Base-by-base conservation (phyloP, 176 grass and related monocot species). In the Carex kokanica region DNA sequence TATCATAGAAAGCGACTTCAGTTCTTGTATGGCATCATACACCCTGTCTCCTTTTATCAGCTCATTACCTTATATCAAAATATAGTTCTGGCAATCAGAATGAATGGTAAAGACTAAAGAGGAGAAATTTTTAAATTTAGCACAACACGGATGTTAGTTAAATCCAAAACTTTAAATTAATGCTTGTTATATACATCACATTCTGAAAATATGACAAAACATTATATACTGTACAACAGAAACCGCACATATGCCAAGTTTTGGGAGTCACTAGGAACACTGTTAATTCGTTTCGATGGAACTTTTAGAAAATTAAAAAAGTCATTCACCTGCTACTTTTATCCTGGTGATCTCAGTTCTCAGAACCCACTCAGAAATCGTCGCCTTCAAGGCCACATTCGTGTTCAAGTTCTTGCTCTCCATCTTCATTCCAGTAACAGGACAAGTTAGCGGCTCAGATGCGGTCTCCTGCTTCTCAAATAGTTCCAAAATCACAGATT, bases 11-110 rank as follows among this genome's bases (percentile, higher is more conserved):
- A 99, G 81, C 3, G 73, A 36, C 61, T 92, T 87, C 36, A 99
- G 83, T 60, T 99, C 97, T 45, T 88, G 87, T 80, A 96, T 84
- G 43, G 95, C 92, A 66, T 98, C 88, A 58, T 90, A 85, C 47
- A 95, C 80, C 91, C 93, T 92, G 13, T 88, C 81, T 15, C 94
- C 89, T 0, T 91, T 92, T 8, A 81, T 78, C 24, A 90, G 84
- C 79, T 66, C 80, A 36, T 67, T 81, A 27, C 41, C 80, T 82
- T 68, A 67, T 51, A 20, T 62, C 60, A 82, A 32, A 82, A 67
- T 29, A 32, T 78, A 64, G 12, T 65, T 29, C 20, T 45, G 27
- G 9, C 25, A 13, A 15, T 66, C 45, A 66, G 36, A 66, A 66
- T 49, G 51, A n/a, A 82, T 45, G 3, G 41, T 38, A 81, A 47